These are phyloP conservation scores for Ramalina peruviana DNA, from an alignment of 495 filamentous ascomycete species.

Conservation along the genomic window DNA sequence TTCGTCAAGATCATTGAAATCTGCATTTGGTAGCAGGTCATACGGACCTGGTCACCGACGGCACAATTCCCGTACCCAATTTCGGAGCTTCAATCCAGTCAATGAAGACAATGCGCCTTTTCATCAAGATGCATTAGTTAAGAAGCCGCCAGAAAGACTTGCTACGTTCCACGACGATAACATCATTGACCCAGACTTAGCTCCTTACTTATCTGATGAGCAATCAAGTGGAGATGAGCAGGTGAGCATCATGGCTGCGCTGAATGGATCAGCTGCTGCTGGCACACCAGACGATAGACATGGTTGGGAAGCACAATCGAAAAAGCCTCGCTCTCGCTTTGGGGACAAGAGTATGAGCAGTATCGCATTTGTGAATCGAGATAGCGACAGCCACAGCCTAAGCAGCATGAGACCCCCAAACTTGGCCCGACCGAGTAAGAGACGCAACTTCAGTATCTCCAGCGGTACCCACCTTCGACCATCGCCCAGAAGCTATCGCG, in stretches of 20 bases:
- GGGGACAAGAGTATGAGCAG: conserved; percentile 56
- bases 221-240: conserved; percentile 87
- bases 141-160: conserved; percentile 47
- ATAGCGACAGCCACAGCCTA: conserved; percentile 43
- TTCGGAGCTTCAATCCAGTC: conserved; percentile 40
- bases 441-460: conserved; percentile 63
- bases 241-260: conserved; percentile 67
- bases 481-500: conserved; percentile 47
- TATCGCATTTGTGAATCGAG: conserved; percentile 46
- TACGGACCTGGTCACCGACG: conserved; percentile 65
- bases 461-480: conserved; percentile 53
- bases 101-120: conserved; percentile 80
- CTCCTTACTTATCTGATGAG: conserved; percentile 89
- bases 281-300: conserved; percentile 43
- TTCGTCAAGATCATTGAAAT: conserved; percentile 86
- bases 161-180: conserved; percentile 94
- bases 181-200: conserved; percentile 93
- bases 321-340: conserved; percentile 56
- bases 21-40: conserved; percentile 49
- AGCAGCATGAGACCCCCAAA: conserved; percentile 44
- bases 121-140: conserved; percentile 57
- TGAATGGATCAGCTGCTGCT: conserved; percentile 37
- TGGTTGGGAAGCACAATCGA: conserved; percentile 42
- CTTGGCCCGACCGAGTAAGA: conserved; percentile 39
- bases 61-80: conserved; percentile 63